Conservation (phyloP, 176 grass and related monocot species). For the Tuctoria greenei region DNA sequence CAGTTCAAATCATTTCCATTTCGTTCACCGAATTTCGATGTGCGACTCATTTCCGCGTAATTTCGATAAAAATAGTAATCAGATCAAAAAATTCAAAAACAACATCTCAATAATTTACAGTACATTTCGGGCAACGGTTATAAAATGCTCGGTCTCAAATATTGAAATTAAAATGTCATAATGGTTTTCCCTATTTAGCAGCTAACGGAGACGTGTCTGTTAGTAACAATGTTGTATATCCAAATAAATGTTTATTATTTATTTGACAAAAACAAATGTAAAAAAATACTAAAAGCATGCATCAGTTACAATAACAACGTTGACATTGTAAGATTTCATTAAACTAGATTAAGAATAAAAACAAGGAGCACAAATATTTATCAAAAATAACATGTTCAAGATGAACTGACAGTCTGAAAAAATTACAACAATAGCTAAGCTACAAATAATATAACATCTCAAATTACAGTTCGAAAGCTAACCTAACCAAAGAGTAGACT, state of each 20-base stretch:
- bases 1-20: too few relatives aligned
- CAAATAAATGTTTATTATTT: background rate
- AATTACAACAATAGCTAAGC: constrained; percentile 51
- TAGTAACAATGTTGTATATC: too few relatives aligned
- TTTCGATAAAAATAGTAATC: too few relatives aligned
- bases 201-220: too few relatives aligned
- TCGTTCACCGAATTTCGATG: too few relatives aligned
- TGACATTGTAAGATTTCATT: background rate
- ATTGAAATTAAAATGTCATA: too few relatives aligned
- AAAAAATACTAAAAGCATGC: background rate
- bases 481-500: constrained; percentile 39
- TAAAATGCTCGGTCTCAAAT: too few relatives aligned
- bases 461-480: constrained; percentile 50
- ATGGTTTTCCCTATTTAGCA: too few relatives aligned
- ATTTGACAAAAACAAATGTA: background rate
- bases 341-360: background rate
- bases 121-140: too few relatives aligned
- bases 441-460: constrained; percentile 42
- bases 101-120: too few relatives aligned
- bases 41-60: too few relatives aligned
- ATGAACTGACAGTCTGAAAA: constrained; percentile 31
- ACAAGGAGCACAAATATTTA: background rate
- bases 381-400: constrained; percentile 35
- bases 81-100: too few relatives aligned
- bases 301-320: background rate